A percentile compares a stretch with the other conserved stretches of the same genome.
Conservation (phyloP, 106 monocot species). For the Gastrodia elata region DNA sequence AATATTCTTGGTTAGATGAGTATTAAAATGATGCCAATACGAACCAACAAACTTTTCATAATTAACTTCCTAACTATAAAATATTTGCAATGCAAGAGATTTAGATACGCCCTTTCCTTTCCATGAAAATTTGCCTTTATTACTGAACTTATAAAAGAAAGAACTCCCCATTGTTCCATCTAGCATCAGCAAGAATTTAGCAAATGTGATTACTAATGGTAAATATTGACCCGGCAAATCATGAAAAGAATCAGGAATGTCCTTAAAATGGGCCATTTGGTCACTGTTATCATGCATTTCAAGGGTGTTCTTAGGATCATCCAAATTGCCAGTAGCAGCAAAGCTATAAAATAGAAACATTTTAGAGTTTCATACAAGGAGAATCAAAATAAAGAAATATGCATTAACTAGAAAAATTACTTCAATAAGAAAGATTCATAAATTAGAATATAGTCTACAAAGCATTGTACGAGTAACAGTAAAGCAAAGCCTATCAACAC, state of each 20-base stretch:
- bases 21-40: slow-evolving; percentile 64
- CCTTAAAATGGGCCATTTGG: slow-evolving; percentile 20
- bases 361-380: neutral
- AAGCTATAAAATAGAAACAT: neutral
- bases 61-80: slow-evolving; percentile 42
- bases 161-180: slow-evolving; percentile 47
- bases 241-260: slow-evolving; percentile 46
- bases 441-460: too few relatives aligned
- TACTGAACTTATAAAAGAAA: slow-evolving; percentile 43
- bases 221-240: slow-evolving; percentile 22
- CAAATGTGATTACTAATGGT: slow-evolving; percentile 48
- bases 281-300: slow-evolving; percentile 40
- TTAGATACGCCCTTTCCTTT: slow-evolving; percentile 14
- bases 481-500: too few relatives aligned
- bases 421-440: too few relatives aligned
- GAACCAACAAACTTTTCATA: slow-evolving; percentile 37
- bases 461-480: too few relatives aligned
- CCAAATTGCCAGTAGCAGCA: neutral
- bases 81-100: slow-evolving; percentile 26
- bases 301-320: neutral
- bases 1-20: slow-evolving; percentile 39
- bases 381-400: neutral
- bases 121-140: slow-evolving; percentile 3
- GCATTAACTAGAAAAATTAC: too few relatives aligned
- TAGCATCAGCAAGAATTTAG: slow-evolving; percentile 61